Evolutionary conservation across 2,329 filamentous ascomycete species (phyloP), one percentile per base, ranked within the genome.

Genomic region (Esteya vermicola): DNA sequence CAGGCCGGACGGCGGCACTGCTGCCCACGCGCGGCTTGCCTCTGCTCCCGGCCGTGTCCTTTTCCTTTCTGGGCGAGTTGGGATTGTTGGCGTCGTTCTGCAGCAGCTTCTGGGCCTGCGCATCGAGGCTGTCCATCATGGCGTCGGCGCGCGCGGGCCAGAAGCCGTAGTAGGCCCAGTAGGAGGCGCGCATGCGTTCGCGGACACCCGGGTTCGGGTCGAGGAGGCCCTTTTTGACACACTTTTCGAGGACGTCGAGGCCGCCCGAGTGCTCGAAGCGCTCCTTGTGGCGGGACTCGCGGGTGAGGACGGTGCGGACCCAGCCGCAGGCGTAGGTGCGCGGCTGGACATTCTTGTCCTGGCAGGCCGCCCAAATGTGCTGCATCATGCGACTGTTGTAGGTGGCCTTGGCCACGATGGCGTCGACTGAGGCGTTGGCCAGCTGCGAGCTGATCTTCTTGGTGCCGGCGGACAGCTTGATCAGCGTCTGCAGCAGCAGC

Each of bases 321-420:
- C 91, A 98, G 8, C 72, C 78, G 3, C 81, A 69, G 2, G 79
- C 81, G 57, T 80, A 93, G 2, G 75, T 74, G 45, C 91, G 77
- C 14, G 88, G 81, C 53, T 91, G 82, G 3, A 88, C 80, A 53
- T 95, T 96, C 64, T 95, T 96, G 63, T 98, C 89, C 55, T 93
- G 81, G 46, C 75, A 81, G 20, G 89, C 88, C 40, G 65, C 63
- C 65, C 78, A 83, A 36, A 96, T 67, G 52, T 96, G 89, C 56
- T 93, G 83, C 67, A 95, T 72, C 46, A 95, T 69, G 22, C 86
- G 80, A 44, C 69, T 65, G 45, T 72, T 88, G 60, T 89, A 96
- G 0, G 86, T 80, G 23, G 81, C 81, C 50, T 81, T 78, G 46
- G 76, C 73, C 47, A 96, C 72, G 39, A 98, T 78, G 18, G 70